These are phyloP conservation scores for Pseudogymnoascus sp. DNA, from an alignment of 2,329 filamentous ascomycete species.

Conservation along the genomic window DNA sequence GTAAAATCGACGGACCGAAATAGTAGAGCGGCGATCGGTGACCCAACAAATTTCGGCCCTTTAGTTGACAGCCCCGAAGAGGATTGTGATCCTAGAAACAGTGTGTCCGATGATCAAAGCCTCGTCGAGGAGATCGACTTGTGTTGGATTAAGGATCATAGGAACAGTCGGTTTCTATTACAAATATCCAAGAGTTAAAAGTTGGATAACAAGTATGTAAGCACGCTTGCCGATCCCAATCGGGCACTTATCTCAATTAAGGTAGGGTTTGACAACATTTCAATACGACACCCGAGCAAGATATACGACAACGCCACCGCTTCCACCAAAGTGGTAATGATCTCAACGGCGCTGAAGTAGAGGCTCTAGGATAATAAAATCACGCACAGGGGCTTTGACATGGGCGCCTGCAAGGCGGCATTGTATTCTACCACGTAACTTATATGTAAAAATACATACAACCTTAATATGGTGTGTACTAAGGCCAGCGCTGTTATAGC, in stretches of 20 bases:
- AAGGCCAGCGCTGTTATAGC: too few relatives aligned
- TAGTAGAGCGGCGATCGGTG: not conserved
- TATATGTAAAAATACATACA: too few relatives aligned
- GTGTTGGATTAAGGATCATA: not conserved
- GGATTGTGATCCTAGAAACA: not conserved
- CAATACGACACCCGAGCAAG: not conserved
- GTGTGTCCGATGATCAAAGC: not conserved
- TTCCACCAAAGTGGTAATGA: too few relatives aligned
- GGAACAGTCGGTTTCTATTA: not conserved
- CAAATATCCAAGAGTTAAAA: not conserved
- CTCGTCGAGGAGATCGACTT: not conserved
- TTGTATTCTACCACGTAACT: too few relatives aligned
- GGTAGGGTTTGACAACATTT: not conserved
- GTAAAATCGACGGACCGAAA: not conserved
- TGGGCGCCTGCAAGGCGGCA: too few relatives aligned
- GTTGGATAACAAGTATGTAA: not conserved
- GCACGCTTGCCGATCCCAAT: not conserved
- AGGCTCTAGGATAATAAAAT: too few relatives aligned
- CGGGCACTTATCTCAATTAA: not conserved
- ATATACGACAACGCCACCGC: too few relatives aligned
- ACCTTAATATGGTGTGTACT: too few relatives aligned
- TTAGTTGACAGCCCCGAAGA: not conserved
- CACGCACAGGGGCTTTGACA: too few relatives aligned
- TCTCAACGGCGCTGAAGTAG: too few relatives aligned
- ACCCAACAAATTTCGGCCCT: not conserved